Evolutionary conservation across 306 rosid genomes (phyloP), one percentile per base, ranked within the genome.

Genomic region (Cicer arietinum): DNA sequence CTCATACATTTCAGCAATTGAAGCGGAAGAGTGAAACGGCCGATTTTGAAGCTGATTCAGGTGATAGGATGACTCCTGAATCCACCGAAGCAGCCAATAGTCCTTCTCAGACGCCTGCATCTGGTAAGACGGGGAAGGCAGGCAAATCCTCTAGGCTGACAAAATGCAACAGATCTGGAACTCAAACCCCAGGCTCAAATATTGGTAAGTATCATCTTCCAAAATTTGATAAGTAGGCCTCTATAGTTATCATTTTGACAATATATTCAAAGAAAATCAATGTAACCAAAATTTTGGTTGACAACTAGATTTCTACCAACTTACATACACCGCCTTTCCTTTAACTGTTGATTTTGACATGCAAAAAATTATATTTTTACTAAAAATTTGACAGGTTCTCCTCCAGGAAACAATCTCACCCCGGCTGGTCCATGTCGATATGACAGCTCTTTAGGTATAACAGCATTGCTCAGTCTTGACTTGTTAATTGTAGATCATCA

Each of bases 371-470:
- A 52, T 51, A 37, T 45, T 35, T n/a, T 61, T 67, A 48, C 39
- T 67, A 25, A 80, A 44, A 78, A 67, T 78, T 77, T 90, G 72
- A 75, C 92, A 94, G 98, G 96, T 79, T 91, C 96, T 84, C 96
- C 96, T 80, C 77, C 92, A n/a, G 90, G 88, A 14, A 84, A 89
- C 56, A 94, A 88, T 79, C 91, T 90, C 67, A 90, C 98, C 67
- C 91, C 95, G 18, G 97, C 90, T 69, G 97, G 98, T 80, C 88
- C 98, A n/a, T 94, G 98, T 73, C 97, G 98, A 30, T 94, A 90
- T 81, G 98, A 94, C 82, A 94, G 98, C 86, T 94, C 98, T 56
- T 86, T 91, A 75, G 96, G 98, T 94, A 90, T 77, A 68, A 70
- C 68, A 11, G 47, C 18, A 50, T 81, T 80, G 12, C 41, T 71